Percentiles rank a stretch among this genome's conserved stretches.
phyloP scores from a whole-genome alignment of 495 filamentous ascomycete genomes.

The Talaromyces thailandensis region DNA sequence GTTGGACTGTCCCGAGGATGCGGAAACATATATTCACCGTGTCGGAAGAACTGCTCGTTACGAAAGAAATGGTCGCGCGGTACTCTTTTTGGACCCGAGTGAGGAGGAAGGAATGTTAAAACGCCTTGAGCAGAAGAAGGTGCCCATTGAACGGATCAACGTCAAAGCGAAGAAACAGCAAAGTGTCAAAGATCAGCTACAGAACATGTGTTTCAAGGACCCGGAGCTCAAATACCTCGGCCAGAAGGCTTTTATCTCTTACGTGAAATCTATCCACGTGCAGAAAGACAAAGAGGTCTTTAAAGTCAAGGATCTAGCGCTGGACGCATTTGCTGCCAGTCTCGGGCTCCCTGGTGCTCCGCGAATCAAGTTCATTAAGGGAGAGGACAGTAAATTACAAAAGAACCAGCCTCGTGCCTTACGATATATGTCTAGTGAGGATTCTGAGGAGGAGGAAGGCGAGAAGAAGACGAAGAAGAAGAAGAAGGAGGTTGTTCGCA shows the following conservation, averaged over 20 bases:
- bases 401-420: conserved; percentile 74
- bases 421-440: conserved; percentile 37
- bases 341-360: conserved; percentile 85
- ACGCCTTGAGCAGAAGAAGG: conserved; percentile 76
- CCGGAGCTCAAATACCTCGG: conserved; percentile 90
- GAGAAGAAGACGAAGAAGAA: conserved; percentile 30
- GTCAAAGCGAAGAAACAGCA: conserved; percentile 84
- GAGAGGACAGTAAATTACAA: conserved; percentile 69
- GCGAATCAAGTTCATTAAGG: conserved; percentile 84
- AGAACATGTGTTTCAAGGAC: conserved; percentile 91
- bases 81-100: conserved; percentile 84
- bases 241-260: conserved; percentile 90
- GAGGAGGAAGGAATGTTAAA: conserved; percentile 83
- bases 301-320: conserved; percentile 63
- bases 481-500: conserved; percentile 64
- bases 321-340: conserved; percentile 79
- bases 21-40: conserved; percentile 94
- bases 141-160: conserved; percentile 75
- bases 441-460: conserved; percentile 47
- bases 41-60: conserved; percentile 94
- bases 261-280: conserved; percentile 70
- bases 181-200: conserved; percentile 70
- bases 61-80: conserved; percentile 75
- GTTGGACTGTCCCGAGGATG: conserved; percentile 89
- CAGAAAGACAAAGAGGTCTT: conserved; percentile 94